phyloP scores from a whole-genome alignment of 345 rosid genomes.

The Tarenaya hassleriana region DNA sequence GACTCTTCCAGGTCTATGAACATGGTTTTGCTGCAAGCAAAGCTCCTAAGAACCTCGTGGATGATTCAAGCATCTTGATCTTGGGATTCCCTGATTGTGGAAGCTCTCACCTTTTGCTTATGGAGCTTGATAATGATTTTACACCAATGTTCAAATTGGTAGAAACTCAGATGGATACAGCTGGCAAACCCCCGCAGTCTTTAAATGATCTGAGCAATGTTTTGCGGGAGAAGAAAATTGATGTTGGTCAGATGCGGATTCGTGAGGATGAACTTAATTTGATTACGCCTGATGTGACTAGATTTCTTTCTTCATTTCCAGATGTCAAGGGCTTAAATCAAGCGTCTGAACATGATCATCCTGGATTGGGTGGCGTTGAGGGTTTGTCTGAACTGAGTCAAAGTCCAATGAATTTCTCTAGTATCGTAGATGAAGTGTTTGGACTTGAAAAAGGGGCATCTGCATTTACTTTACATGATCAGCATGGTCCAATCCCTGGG shows the following conservation, averaged over 20 bases:
- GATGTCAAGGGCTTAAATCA: slow-evolving; percentile 39
- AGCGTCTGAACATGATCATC: slow-evolving; percentile 46
- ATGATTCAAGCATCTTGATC: slow-evolving; percentile 52
- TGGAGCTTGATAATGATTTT: slow-evolving; percentile 91
- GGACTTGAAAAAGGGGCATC: slow-evolving; percentile 68
- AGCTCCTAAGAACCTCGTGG: slow-evolving; percentile 59
- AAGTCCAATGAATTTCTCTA: slow-evolving; percentile 60
- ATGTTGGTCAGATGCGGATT: slow-evolving; percentile 72
- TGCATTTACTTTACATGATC: slow-evolving; percentile 40
- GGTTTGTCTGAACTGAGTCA: slow-evolving; percentile 48
- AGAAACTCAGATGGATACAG: slow-evolving; percentile 52
- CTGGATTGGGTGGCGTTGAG: slow-evolving; percentile 50
- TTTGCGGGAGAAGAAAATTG: slow-evolving; percentile 61
- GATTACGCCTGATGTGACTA: slow-evolving; percentile 50
- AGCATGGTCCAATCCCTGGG: slow-evolving; percentile 33
- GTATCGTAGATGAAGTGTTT: slow-evolving; percentile 88
- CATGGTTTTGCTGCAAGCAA: slow-evolving; percentile 62
- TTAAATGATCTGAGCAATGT: slow-evolving; percentile 49
- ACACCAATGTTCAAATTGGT: slow-evolving; percentile 76
- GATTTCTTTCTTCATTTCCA: slow-evolving; percentile 45
- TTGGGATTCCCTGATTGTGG: slow-evolving; percentile 92
- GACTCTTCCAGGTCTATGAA: slow-evolving; percentile 70
- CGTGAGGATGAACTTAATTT: slow-evolving; percentile 77
- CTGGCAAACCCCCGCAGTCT: slow-evolving; percentile 48
- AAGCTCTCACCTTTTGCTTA: slow-evolving; percentile 70